phyloP scores from a whole-genome alignment of 495 filamentous ascomycete species.

The Aspergillus mulundensis region DNA sequence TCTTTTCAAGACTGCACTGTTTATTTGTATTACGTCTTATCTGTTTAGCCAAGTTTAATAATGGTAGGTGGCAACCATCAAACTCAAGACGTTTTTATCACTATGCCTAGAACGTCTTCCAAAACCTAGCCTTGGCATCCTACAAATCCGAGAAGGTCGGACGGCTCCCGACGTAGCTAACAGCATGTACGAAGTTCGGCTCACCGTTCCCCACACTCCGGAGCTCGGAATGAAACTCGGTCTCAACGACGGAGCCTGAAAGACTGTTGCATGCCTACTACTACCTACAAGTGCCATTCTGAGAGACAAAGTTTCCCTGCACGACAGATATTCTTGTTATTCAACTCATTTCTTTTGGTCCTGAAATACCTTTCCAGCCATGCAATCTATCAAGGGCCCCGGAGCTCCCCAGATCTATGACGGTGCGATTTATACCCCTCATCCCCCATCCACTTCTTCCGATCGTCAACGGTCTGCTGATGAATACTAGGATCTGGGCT shows the following conservation, averaged over 20 bases:
- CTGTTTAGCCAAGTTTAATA: constrained; percentile 1
- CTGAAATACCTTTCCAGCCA: constrained; percentile 11
- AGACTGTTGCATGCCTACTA: background rate
- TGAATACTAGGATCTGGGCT: constrained; percentile 62
- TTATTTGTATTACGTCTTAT: background rate
- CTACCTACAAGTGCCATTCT: background rate
- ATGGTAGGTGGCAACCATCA: background rate
- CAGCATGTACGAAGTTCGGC: too few relatives aligned
- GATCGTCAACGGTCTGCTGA: constrained; percentile 3
- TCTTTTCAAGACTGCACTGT: background rate
- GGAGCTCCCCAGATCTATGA: constrained; percentile 49
- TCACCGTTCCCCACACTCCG: constrained; percentile 1
- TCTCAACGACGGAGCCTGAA: background rate
- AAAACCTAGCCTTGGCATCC: too few relatives aligned
- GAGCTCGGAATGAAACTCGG: background rate
- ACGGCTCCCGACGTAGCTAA: too few relatives aligned
- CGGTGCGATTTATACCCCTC: constrained; percentile 33
- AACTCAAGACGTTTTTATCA: too few relatives aligned
- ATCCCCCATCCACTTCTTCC: too few relatives aligned
- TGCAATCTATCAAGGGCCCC: constrained; percentile 55
- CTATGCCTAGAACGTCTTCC: too few relatives aligned
- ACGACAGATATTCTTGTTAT: background rate
- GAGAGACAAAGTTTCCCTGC: background rate
- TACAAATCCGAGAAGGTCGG: too few relatives aligned
- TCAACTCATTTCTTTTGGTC: background rate